Evolutionary conservation across 352 stramenopile species (phyloP).

Genomic region (Pythium periplocum): DNA sequence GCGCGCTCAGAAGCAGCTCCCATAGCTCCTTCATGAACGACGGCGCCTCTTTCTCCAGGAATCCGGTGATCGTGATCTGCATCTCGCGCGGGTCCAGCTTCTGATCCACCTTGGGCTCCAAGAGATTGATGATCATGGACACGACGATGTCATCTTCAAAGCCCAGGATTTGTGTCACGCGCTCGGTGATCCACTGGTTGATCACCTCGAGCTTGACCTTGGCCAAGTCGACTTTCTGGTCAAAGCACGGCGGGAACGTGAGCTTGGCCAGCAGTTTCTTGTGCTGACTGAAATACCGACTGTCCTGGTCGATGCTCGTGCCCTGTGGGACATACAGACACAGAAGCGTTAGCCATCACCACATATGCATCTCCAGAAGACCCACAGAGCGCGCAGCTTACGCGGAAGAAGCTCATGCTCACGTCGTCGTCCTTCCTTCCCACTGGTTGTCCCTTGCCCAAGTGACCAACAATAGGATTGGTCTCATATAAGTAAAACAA

Average conservation of each 20-base stretch:
- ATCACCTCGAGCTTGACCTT: conserved; percentile 91
- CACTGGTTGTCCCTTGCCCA: too few species aligned
- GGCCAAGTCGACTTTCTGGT: conserved; percentile 75
- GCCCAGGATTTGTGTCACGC: conserved; percentile 81
- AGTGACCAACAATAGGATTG: too few species aligned
- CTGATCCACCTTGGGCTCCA: conserved; percentile 76
- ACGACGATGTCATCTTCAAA: conserved; percentile 93
- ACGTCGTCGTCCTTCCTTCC: too few species aligned
- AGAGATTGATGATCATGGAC: conserved; percentile 75
- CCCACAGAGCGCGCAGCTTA: neutral
- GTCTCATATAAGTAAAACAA: neutral
- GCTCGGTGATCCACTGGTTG: conserved; percentile 82
- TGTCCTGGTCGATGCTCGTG: conserved; percentile 75
- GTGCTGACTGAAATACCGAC: conserved; percentile 79
- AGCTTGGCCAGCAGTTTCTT: conserved; percentile 88
- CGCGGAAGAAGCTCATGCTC: conserved; percentile 1
- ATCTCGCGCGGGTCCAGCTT: conserved; percentile 78
- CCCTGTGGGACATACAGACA: conserved; percentile 23
- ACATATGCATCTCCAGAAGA: neutral
- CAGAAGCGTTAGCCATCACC: neutral
- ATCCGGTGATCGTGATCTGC: conserved; percentile 87
- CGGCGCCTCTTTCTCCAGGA: conserved; percentile 86
- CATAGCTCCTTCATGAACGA: conserved; percentile 89
- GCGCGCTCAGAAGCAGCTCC: conserved; percentile 85
- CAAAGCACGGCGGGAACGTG: conserved; percentile 73